phyloP scores from a whole-genome alignment of 345 rosid genomes.

The Reutealis trisperma region DNA sequence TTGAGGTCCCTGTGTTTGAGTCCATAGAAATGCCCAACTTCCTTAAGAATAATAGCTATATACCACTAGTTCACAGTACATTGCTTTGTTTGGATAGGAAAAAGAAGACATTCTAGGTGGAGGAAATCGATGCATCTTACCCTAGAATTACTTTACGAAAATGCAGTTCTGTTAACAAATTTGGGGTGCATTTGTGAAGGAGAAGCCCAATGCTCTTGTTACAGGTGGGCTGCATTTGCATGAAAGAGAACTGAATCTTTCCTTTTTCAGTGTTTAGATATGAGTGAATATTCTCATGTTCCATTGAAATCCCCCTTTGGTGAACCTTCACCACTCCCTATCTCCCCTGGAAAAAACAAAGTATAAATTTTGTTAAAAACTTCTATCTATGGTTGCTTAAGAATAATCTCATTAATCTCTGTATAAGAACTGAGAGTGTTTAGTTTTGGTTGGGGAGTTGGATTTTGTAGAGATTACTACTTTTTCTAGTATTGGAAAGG shows the following conservation, averaged over 20 bases:
- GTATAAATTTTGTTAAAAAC: neutral
- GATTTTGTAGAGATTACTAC: neutral
- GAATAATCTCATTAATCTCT: neutral
- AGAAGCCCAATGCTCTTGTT: neutral
- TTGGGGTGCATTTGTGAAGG: neutral
- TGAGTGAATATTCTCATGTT: neutral
- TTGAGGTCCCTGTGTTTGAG: neutral
- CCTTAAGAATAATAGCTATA: neutral
- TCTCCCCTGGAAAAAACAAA: neutral
- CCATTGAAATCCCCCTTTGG: no score
- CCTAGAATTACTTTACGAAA: neutral
- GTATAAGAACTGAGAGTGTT: neutral
- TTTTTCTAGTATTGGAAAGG: no score
- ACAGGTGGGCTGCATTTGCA: neutral
- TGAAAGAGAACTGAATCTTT: neutral
- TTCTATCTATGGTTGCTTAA: neutral
- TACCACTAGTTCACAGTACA: neutral
- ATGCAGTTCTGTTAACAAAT: neutral
- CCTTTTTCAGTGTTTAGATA: neutral
- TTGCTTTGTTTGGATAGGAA: neutral
- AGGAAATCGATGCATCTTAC: neutral
- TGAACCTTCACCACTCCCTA: neutral
- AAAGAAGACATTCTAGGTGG: neutral
- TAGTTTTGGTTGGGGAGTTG: neutral
- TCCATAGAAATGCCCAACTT: neutral